phyloP scores from a whole-genome alignment of 2,329 filamentous ascomycete genomes.

The Blastomyces silverae region DNA sequence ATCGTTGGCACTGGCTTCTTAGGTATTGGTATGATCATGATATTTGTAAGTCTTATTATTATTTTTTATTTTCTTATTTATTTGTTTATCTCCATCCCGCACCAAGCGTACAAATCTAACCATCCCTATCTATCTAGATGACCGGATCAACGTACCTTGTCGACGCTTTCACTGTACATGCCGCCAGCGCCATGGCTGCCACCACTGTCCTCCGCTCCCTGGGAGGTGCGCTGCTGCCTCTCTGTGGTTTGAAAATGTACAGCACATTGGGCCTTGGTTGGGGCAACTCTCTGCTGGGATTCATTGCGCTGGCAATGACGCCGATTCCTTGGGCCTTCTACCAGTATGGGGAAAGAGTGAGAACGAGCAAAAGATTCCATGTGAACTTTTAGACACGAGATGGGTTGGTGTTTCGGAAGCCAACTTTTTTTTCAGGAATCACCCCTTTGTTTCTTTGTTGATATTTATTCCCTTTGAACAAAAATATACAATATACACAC shows the following conservation, averaged over 20 bases:
- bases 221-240: slow-evolving; percentile 37
- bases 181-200: slow-evolving; percentile 40
- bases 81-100: slow-evolving; percentile 16
- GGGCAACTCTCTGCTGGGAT: slow-evolving; percentile 51
- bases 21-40: slow-evolving; percentile 27
- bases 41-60: slow-evolving; percentile 17
- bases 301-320: slow-evolving; percentile 49
- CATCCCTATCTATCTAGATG: slow-evolving; percentile 42
- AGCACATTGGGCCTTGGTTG: slow-evolving; percentile 43
- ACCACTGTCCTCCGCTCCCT: slow-evolving; percentile 38
- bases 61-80: slow-evolving; percentile 14
- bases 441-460: no score
- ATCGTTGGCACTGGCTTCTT: slow-evolving; percentile 47
- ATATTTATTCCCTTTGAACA: no score
- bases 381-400: slow-evolving; percentile 13
- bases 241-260: slow-evolving; percentile 51
- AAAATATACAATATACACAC: no score
- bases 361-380: slow-evolving; percentile 23
- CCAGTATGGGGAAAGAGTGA: slow-evolving; percentile 34
- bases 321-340: slow-evolving; percentile 35
- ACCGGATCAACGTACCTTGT: slow-evolving; percentile 48
- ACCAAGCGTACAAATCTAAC: slow-evolving; percentile 17
- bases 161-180: slow-evolving; percentile 30
- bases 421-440: no score
- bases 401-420: not conserved